A percentile compares a stretch with the other conserved stretches of the same genome.
phyloP scores from a whole-genome alignment of 23 red algal genomes.

The Chondrus crispus region DNA sequence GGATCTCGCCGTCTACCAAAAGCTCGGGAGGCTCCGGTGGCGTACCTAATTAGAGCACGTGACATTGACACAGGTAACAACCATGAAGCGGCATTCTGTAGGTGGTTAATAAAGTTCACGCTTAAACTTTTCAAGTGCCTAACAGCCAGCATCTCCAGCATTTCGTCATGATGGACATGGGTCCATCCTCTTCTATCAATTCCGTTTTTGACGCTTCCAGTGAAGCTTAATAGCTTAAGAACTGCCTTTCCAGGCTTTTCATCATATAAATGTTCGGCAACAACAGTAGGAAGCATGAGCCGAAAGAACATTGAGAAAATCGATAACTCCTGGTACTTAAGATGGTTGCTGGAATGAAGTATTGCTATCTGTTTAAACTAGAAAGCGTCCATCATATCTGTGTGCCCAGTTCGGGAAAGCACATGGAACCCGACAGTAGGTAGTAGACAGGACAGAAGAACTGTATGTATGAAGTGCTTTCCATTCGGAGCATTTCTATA shows the following conservation, averaged over 20 bases:
- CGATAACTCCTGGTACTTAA: not conserved
- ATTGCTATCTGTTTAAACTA: not conserved
- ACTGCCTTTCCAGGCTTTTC: not conserved
- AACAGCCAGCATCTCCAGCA: not conserved
- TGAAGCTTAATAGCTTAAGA: not conserved
- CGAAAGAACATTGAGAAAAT: not conserved
- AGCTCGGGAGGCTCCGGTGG: not conserved
- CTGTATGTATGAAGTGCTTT: not conserved
- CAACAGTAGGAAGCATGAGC: not conserved
- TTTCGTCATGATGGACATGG: not conserved
- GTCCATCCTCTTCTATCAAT: not conserved
- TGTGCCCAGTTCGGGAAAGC: not conserved
- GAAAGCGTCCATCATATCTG: not conserved
- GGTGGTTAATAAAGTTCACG: not conserved
- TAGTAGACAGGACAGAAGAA: not conserved
- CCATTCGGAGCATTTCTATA: not conserved
- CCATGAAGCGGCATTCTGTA: not conserved
- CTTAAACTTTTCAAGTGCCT: not conserved
- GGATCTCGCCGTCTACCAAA: not conserved
- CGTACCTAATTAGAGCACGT: not conserved
- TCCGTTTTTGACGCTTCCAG: not conserved
- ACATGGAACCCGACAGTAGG: slow-evolving; percentile 12
- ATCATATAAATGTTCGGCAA: not conserved
- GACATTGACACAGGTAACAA: not conserved
- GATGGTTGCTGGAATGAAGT: not conserved